Base-by-base conservation (phyloP, 1,284 basidiomycete genomes). In the Coniferiporia sulphurascens region DNA sequence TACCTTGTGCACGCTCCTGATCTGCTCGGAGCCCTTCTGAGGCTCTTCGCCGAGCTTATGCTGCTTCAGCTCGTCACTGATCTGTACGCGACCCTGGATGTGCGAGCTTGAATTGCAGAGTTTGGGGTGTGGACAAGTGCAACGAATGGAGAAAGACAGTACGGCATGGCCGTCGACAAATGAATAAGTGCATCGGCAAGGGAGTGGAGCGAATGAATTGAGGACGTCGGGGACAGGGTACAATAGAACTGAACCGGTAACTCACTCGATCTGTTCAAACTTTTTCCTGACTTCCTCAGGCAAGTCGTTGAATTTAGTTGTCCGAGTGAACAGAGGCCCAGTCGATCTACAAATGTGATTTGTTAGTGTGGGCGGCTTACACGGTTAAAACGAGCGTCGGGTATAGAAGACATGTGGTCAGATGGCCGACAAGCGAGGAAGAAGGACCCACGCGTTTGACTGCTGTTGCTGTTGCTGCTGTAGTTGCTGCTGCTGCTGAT, bases 271-370 rank as follows among this genome's bases (percentile, higher is more conserved):
- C 43, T 74, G 71, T 67, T 93, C 91, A 22, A 93, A 77, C 4
- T 73, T 75, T 62, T 73, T 83, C 70, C 84, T 87, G 43, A 85
- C 65, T 1, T 81, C 77, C 56, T 93, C 90, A 0, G 89, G 85
- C 15, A 93, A 71, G 67, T 93, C 91, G 55, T 93, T 91, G 71
- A 91, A 93, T 69, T 90, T 92, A 0, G 89, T 90, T 0, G 83
- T 81, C 69, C 85, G 89, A 15, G 80, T 82, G 66, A 90, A 86
- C 0, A 77, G 70, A n/a, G 79, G 77, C 27, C 76, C 72, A 1
- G 76, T 45, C 4, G 50, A 38, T 19, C 44, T 41, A n/a, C 12
- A 15, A 19, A 35, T 34, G 50, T 4, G 48, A 35, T 52, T 10
- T 15, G 38, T 15, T 41, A 41, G 38, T 41, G 9, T 8, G 15